A percentile compares a stretch with the other conserved stretches of the same genome.
Evolutionary conservation across 2,329 filamentous ascomycete genomes (phyloP).

Genomic region (Hypoxylon sp.): DNA sequence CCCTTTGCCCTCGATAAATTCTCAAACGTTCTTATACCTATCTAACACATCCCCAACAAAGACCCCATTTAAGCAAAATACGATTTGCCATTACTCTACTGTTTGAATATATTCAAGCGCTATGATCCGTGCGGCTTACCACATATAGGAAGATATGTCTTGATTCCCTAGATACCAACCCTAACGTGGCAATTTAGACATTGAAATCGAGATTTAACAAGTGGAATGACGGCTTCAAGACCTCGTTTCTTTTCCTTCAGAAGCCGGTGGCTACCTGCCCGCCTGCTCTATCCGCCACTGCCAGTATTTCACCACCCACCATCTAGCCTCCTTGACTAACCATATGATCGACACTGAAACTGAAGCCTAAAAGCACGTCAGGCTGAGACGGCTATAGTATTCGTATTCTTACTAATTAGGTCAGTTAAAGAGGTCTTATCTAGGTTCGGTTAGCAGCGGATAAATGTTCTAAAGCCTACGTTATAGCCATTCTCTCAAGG

Average conservation of each 20-base stretch:
- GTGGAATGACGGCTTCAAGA: background rate
- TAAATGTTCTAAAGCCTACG: slow-evolving; percentile 20
- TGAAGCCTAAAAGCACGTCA: slow-evolving; percentile 5
- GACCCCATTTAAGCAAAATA: background rate
- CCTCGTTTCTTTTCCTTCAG: background rate
- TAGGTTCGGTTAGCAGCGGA: slow-evolving; percentile 8
- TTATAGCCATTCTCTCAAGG: slow-evolving; percentile 8
- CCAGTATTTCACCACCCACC: slow-evolving; percentile 5
- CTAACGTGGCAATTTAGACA: background rate
- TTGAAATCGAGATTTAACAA: background rate
- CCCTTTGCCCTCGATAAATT: background rate
- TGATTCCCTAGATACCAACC: background rate
- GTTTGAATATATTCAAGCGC: background rate
- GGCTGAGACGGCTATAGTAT: slow-evolving; percentile 7
- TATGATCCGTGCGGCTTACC: background rate
- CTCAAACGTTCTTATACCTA: background rate
- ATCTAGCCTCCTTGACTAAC: slow-evolving; percentile 4
- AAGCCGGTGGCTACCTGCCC: background rate
- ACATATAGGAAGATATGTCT: background rate
- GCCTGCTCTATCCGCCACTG: background rate
- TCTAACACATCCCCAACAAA: background rate
- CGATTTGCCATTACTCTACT: background rate
- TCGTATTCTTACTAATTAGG: slow-evolving; percentile 31
- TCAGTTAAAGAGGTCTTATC: slow-evolving; percentile 7
- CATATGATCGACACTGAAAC: slow-evolving; percentile 21